Evolutionary conservation across 1,139 yeast genomes (phyloP).

Genomic region (Hansenula lynferdii): DNA sequence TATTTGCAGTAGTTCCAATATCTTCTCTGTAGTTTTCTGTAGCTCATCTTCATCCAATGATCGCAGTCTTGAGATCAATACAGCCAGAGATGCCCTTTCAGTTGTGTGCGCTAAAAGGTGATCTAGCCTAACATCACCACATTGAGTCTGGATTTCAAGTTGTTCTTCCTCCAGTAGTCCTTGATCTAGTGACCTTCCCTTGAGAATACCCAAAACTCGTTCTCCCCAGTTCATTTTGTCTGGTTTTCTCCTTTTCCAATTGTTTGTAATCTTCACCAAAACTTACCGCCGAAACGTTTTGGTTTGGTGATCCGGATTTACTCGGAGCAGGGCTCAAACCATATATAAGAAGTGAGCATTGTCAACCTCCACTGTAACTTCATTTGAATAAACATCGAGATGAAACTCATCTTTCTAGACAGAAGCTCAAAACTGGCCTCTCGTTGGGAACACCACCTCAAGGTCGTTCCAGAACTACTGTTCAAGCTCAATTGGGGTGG

Average conservation of each 20-base stretch:
- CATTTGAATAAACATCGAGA: no score
- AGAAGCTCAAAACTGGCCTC: neutral
- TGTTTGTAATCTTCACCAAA: no score
- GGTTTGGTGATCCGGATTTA: no score
- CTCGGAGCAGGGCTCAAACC: neutral
- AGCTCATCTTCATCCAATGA: neutral
- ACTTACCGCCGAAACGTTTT: no score
- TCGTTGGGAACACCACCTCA: neutral
- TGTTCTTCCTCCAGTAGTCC: neutral
- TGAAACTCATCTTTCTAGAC: neutral
- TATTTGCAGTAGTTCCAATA: constrained; percentile 2
- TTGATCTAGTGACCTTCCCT: neutral
- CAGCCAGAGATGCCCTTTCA: constrained; percentile 1
- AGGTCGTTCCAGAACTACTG: neutral
- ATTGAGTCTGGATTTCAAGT: neutral
- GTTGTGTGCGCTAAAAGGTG: neutral
- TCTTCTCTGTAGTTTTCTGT: neutral
- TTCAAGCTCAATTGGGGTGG: neutral
- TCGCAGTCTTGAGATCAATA: neutral
- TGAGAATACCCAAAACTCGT: neutral
- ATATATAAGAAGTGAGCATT: neutral
- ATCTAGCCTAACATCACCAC: neutral
- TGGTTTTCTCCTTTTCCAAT: no score
- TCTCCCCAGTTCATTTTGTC: neutral
- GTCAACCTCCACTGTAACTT: neutral